These are phyloP conservation scores for Cotoneaster glaucophyllus DNA, from an alignment of 306 rosid species.

Conservation along the genomic window DNA sequence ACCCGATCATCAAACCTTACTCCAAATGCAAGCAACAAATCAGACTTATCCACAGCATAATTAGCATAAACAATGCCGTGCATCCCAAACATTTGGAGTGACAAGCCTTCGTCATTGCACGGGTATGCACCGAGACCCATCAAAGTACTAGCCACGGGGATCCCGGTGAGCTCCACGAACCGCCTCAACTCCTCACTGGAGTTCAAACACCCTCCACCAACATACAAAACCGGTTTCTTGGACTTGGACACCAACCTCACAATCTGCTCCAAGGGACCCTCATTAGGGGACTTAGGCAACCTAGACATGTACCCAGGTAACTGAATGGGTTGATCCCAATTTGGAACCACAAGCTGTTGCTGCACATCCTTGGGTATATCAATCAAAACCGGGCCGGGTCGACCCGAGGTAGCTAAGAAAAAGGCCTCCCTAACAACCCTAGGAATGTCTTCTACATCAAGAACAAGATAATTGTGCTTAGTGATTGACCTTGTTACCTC, in stretches of 20 bases:
- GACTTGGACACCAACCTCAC: constrained; percentile 50
- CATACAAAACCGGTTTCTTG: constrained; percentile 69
- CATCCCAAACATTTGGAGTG: constrained; percentile 91
- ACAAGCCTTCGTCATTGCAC: constrained; percentile 22
- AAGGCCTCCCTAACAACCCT: constrained; percentile 65
- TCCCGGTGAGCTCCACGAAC: constrained; percentile 62
- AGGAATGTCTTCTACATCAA: constrained; percentile 86
- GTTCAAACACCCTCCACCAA: constrained; percentile 83
- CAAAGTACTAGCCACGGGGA: constrained; percentile 78
- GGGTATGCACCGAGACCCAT: constrained; percentile 87
- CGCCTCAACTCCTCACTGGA: constrained; percentile 58
- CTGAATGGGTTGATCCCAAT: constrained; percentile 46
- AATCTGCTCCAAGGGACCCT: constrained; percentile 46
- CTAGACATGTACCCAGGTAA: constrained; percentile 57
- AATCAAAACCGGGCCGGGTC: constrained; percentile 80
- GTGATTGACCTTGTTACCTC: constrained; percentile 88
- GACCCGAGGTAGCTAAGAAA: constrained; percentile 62
- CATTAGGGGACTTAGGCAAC: constrained; percentile 47
- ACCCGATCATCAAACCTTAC: constrained; percentile 95
- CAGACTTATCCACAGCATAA: constrained; percentile 73
- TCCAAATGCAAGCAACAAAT: constrained; percentile 81
- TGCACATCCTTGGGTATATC: constrained; percentile 86
- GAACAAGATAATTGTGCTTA: constrained; percentile 83
- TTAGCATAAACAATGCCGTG: constrained; percentile 91
- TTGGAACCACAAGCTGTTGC: constrained; percentile 75